Base-by-base conservation (phyloP, 129 eudicot species). In the Chrysanthemum makinoi region DNA sequence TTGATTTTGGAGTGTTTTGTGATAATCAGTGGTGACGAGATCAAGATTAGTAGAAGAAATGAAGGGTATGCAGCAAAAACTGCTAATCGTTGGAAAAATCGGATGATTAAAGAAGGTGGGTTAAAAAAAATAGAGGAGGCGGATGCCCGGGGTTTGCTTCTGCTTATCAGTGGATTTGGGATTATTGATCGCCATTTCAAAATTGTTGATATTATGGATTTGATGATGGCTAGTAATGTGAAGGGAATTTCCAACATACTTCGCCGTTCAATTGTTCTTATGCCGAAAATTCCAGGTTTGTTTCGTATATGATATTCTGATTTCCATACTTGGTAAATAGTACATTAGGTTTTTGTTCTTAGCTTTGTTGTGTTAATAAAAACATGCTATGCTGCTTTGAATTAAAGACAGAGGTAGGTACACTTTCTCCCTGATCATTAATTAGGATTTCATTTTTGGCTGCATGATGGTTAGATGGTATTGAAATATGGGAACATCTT, bases 141-240 rank as follows among this genome's bases (percentile, higher is more conserved):
- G n/a, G 97, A 90, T 81, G 89, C 97, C 16, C 59, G 85, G 63
- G 97, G 97, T 30, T 82, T 90, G 75, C 84, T 90, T 24, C 35
- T 87, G 69, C 72, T 90, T 57, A 65, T 90, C 39, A 76, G 91
- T 44, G 76, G 97, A 60, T 90, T 83, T 70, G 95, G 97, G 39
- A 69, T 90, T 59, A 89, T 87, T 1, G 65, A 69, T 53, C 7
- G 1, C 12, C 65, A 24, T 35, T 90, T 90, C 75, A 76, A 22
- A 39, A 65, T 10, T 69, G 83, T 75, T 22, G 89, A 87, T 82
- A 19, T 87, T 11, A 30, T 68, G 82, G 84, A 90, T 63, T 73
- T 90, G 95, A 68, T 83, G 47, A 56, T 43, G 12, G 82, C 77
- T 7, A 51, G 83, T 71, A 75, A 78, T 63, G 75, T 69, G 17